Evolutionary conservation across 352 stramenopile genomes (phyloP).

Genomic region (Phytophthora agathidicida): DNA sequence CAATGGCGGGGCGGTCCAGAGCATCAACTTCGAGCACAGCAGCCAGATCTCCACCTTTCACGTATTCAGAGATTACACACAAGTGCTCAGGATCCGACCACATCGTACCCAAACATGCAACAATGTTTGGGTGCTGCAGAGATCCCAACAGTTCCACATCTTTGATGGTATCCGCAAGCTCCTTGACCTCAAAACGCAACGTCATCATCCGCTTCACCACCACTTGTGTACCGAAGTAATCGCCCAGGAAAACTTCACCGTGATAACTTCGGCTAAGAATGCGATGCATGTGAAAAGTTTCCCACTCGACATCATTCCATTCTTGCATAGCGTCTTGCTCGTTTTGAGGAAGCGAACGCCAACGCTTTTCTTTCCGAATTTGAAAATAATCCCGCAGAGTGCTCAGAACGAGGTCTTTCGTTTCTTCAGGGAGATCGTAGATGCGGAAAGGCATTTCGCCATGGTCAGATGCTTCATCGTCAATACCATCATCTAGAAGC

Average conservation of each 20-base stretch:
- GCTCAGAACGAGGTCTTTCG: conserved; percentile 59
- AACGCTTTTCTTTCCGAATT: conserved; percentile 54
- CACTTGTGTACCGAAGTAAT: conserved; percentile 61
- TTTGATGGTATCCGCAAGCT: conserved; percentile 70
- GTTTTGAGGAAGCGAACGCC: conserved; percentile 18
- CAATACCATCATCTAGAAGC: conserved; percentile 32
- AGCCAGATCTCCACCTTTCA: conserved; percentile 60
- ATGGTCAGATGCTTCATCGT: conserved; percentile 28
- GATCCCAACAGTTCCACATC: conserved; percentile 70
- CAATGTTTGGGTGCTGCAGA: conserved; percentile 71
- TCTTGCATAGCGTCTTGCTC: conserved; percentile 35
- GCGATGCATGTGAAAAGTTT: conserved; percentile 65
- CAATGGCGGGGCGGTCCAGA: conserved; percentile 34
- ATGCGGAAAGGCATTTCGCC: conserved; percentile 47
- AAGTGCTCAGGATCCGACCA: conserved; percentile 71
- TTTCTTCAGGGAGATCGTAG: conserved; percentile 64
- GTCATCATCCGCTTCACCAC: conserved; percentile 79
- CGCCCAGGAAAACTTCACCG: conserved; percentile 65
- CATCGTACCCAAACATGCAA: conserved; percentile 72
- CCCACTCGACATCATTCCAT: conserved; percentile 67
- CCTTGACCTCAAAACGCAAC: conserved; percentile 55
- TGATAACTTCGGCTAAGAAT: conserved; percentile 70
- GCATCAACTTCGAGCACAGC: conserved; percentile 59
- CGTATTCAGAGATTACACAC: conserved; percentile 74
- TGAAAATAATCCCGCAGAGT: conserved; percentile 71